Evolutionary conservation across 176 grass and related monocot species (phyloP), one percentile per base, ranked within the genome.

Genomic region (Zizania latifolia): DNA sequence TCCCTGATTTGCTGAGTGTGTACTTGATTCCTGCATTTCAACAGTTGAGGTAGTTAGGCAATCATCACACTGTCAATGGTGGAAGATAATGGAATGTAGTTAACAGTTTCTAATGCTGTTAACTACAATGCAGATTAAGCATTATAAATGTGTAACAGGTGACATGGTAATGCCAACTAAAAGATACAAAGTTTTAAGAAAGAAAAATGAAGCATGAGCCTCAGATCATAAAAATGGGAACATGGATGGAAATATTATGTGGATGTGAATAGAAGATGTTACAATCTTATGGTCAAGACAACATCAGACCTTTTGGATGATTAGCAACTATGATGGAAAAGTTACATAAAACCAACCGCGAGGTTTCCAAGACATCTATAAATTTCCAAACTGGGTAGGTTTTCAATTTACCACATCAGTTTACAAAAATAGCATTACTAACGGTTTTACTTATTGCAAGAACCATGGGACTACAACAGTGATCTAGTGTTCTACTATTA

Each of bases 1-100:
- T 78, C 53, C 91, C 95, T 6, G 95, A 98, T 62, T 86, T 83
- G 79, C 91, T 99, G n/a, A 98, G 92, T 1, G 95, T 99, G 77
- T 99, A 99, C 59, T 54, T 92, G 71, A 99, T 92, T 77, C 91
- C 95, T 99, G 91, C 53, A 90, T 36, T 19, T 39, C 61, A 33
- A 8, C 48, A 53, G 17, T 54, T 30, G 35, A 55, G 62, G 62
- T n/a, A 28, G 17, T 22, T n/a, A 53, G n/a, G n/a, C n/a, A 8
- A 24, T 6, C 68, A 68, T 51, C 5, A 1, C 33, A 44, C 67
- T 33, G 70, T 87, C 15, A 48, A 32, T 13, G 2, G 24, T 32
- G 0, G 8, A 46, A 4, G n/a, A 36, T 16, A 58, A 9, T 51
- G 30, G 61, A 58, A 57, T 24, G 26, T 54, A 39, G 24, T 22